These are phyloP conservation scores for Starmerella etchellsii DNA, from an alignment of 805 yeast species.

Conservation along the genomic window DNA sequence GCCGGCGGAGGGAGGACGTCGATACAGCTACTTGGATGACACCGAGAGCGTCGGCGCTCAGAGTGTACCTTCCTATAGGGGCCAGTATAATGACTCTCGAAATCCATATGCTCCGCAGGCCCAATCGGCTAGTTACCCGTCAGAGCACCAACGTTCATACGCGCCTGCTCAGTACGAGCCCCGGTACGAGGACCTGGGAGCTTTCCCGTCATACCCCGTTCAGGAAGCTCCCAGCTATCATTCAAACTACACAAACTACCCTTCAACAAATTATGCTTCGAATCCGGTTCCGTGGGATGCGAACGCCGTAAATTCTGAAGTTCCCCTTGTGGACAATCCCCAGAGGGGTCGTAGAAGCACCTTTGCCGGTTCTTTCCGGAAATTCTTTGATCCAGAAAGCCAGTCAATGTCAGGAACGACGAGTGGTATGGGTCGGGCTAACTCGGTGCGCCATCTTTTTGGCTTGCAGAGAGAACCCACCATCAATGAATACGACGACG, in stretches of 20 bases:
- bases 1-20: background rate
- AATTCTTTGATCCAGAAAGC: conserved; percentile 13
- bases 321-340: background rate
- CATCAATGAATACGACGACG: conserved; percentile 19
- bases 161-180: too few species aligned
- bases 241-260: too few species aligned
- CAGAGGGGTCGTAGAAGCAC: conserved; percentile 5
- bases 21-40: background rate
- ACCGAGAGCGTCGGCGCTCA: conserved; percentile 1
- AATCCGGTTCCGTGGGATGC: conserved; percentile 14
- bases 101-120: background rate
- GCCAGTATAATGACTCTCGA: background rate
- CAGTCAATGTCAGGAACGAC: background rate
- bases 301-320: conserved; percentile 5
- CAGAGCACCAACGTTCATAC: too few species aligned
- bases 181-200: too few species aligned
- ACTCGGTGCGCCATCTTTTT: conserved; percentile 10
- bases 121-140: too few species aligned
- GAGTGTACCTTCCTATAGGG: background rate
- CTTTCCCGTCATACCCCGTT: too few species aligned
- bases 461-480: conserved; percentile 7
- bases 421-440: conserved; percentile 2
- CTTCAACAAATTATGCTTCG: too few species aligned
- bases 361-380: conserved; percentile 8
- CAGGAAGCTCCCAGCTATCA: too few species aligned